Conservation (phyloP, 75 land plant species). For the Pinus tabuliformis region DNA sequence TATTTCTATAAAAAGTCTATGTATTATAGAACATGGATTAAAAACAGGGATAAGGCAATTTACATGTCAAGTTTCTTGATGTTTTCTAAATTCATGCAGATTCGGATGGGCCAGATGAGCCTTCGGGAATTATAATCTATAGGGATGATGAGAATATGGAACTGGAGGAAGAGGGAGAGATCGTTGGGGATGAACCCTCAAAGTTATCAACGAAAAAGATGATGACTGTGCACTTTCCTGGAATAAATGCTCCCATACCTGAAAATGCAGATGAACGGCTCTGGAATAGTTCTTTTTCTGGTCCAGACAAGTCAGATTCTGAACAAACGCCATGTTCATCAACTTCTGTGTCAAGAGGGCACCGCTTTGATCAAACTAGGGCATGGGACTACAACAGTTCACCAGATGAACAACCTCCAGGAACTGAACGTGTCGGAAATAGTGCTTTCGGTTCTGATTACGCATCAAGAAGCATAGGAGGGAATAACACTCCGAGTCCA, state of each 20-base stretch:
- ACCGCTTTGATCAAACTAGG: slow-evolving; percentile 22
- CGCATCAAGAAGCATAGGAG: slow-evolving; percentile 11
- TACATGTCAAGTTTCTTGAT: neutral
- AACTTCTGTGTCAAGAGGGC: slow-evolving; percentile 8
- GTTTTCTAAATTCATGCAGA: slow-evolving; percentile 17
- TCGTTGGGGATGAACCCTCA: slow-evolving; percentile 29
- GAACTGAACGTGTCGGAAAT: slow-evolving; percentile 7
- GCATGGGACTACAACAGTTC: slow-evolving; percentile 26
- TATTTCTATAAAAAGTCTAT: too few species aligned
- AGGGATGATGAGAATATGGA: slow-evolving; percentile 39
- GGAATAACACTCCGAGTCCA: slow-evolving; percentile 23
- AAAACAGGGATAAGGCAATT: neutral
- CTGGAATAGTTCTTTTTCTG: slow-evolving; percentile 42
- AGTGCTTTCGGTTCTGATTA: slow-evolving; percentile 3
- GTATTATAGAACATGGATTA: neutral
- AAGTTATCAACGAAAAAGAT: slow-evolving; percentile 27
- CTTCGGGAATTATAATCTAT: slow-evolving; percentile 80
- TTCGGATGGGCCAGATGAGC: slow-evolving; percentile 63
- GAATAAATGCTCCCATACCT: slow-evolving; percentile 93
- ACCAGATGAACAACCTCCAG: slow-evolving; percentile 39
- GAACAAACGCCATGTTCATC: slow-evolving; percentile 15
- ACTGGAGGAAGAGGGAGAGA: slow-evolving; percentile 61
- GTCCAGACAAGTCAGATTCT: slow-evolving; percentile 3
- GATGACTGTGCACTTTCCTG: slow-evolving; percentile 83
- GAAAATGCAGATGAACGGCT: slow-evolving; percentile 60